Percentiles rank a stretch among this genome's conserved stretches.
These are phyloP conservation scores for Vaccinium vitisidaea DNA, from an alignment of 148 eudicot genomes.

Conservation along the genomic window DNA sequence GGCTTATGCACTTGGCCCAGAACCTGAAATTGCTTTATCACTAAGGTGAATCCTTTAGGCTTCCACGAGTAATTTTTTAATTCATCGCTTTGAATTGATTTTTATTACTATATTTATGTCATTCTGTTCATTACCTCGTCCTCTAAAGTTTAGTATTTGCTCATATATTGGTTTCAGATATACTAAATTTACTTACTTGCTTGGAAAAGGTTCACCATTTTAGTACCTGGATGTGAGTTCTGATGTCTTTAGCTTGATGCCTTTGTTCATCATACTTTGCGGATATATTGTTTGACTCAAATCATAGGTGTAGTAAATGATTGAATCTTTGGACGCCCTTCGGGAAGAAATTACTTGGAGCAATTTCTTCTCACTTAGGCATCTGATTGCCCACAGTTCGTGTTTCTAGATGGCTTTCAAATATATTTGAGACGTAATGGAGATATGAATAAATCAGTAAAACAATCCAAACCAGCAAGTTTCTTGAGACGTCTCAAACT, in stretches of 20 bases:
- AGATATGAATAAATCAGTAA: not conserved
- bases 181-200: conserved; percentile 8
- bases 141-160: not conserved
- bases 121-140: not conserved
- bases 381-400: too few species aligned
- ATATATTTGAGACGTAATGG: not conserved
- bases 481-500: not conserved
- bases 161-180: not conserved
- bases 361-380: too few species aligned
- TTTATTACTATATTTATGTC: not conserved
- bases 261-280: conserved; percentile 1
- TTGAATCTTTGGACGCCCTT: too few species aligned
- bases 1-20: conserved; percentile 97
- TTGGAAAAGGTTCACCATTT: conserved; percentile 2
- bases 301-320: not conserved
- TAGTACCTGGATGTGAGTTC: conserved; percentile 13
- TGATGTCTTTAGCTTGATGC: conserved; percentile 6
- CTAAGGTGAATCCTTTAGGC: conserved; percentile 52
- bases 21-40: conserved; percentile 87
- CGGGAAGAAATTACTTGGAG: too few species aligned
- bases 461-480: conserved; percentile 4
- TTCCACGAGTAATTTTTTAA: not conserved
- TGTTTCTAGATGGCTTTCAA: too few species aligned
- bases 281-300: not conserved
- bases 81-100: not conserved